Percentiles rank a stretch among this genome's conserved stretches.
phyloP scores from a whole-genome alignment of 2,329 filamentous ascomycete species.

The Emmonsiellopsis sp. region DNA sequence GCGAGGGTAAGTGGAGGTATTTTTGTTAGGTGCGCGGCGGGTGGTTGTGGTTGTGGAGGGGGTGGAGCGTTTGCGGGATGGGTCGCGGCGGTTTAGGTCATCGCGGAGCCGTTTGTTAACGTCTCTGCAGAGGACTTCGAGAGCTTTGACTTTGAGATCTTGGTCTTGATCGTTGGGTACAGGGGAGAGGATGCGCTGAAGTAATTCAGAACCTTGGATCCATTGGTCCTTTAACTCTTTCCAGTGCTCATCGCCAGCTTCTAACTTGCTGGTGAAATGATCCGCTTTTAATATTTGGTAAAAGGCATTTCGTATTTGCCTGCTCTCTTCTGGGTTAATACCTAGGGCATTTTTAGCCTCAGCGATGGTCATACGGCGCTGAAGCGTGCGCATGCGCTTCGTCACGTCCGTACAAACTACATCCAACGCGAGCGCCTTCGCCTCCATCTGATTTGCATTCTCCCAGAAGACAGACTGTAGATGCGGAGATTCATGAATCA shows the following conservation, averaged over 20 bases:
- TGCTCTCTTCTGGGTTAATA: constrained; percentile 58
- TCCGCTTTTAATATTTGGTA: constrained; percentile 56
- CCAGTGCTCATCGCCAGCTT: constrained; percentile 64
- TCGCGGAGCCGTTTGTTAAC: constrained; percentile 69
- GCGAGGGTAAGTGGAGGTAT: not conserved
- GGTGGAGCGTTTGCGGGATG: constrained; percentile 32
- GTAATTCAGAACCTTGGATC: constrained; percentile 48
- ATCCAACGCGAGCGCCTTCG: constrained; percentile 62
- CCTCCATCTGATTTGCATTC: constrained; percentile 48
- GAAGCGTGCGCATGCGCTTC: constrained; percentile 61
- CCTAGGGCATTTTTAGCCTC: constrained; percentile 65
- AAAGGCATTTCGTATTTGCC: constrained; percentile 57
- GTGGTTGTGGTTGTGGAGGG: constrained; percentile 15
- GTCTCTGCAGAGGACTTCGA: constrained; percentile 64
- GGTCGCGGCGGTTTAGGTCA: constrained; percentile 50
- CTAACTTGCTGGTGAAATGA: constrained; percentile 63
- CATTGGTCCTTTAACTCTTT: constrained; percentile 58
- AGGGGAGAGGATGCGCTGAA: constrained; percentile 46
- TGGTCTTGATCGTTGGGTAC: constrained; percentile 45
- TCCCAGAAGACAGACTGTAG: constrained; percentile 54
- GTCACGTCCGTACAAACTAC: constrained; percentile 74
- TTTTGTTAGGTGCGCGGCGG: not conserved
- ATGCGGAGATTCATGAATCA: constrained; percentile 56
- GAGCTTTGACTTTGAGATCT: constrained; percentile 49
- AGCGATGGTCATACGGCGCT: constrained; percentile 59